Base-by-base conservation (phyloP, 177 flowering plant genomes). In the Vitis hybrid region DNA sequence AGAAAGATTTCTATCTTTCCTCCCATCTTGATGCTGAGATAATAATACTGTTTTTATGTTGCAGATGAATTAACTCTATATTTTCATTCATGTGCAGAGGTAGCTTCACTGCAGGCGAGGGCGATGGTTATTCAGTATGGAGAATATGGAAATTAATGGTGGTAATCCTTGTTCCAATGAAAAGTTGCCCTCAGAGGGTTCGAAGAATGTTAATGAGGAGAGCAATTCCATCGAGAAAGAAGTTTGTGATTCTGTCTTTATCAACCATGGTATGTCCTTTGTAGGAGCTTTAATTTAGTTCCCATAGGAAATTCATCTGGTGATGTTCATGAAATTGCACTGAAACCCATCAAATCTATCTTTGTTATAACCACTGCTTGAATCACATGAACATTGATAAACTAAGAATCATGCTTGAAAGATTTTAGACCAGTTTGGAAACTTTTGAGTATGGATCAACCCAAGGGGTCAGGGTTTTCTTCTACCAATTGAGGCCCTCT, bases 221-320 rank as follows among this genome's bases (percentile, higher is more conserved):
- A 67, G 58, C 10, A 71, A 55, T 8, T 61, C 75, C 3, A 49
- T 63, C 4, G 77, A 67, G 70, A 75, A 65, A 56, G 67, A 60
- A 17, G 21, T 50, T 65, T 1, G n/a, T 49, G 52, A 56, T 52
- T 26, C 64, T n/a, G 67, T 67, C 34, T 79, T 66, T 63, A 67
- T 79, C 45, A 76, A 79, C 70, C 77, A 72, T 75, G 79, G 82
- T 79, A 60, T 48, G 74, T 60, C n/a, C 48, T 59, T 51, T n/a
- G 57, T 64, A 4, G 10, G 13, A 60, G 45, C n/a, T 60, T 26
- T 60, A 11, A 26, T 34, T 13, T 26, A 26, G 52, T 51, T 21
- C 2, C 30, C 11, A 10, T 23, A 26, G 30, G 54, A 51, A 64
- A 49, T 7, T 64, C 32, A 21, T 64, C 13, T 10, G 45, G 9